Base-by-base conservation (phyloP, 2,329 filamentous ascomycete species). In the Fusarium sp. region DNA sequence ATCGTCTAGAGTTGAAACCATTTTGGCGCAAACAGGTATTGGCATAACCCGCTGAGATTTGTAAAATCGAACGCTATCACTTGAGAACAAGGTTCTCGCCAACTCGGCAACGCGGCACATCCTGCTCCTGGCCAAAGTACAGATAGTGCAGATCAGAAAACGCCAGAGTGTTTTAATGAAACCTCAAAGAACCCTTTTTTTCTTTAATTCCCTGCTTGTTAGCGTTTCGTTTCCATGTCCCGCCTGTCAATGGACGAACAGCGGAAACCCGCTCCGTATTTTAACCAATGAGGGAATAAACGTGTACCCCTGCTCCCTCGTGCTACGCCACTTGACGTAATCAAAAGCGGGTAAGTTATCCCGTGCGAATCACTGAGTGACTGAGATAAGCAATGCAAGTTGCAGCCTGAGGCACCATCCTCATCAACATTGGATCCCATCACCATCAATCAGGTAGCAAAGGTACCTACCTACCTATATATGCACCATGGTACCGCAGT, bases 311-410 rank as follows among this genome's bases (percentile, higher is more conserved):
- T 42, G 54, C 36, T 31, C 47, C 23, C 39, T 53, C 41, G 49
- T 65, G 53, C 63, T 47, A 53, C 63, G 65, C 65, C 65, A 65
- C 63, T 65, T 59, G 65, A 68, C 53, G 53, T 54, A 64, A 65
- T 53, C 15, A 45, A 53, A 53, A 50, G 60, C 17, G 45, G 49
- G 23, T 37, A 54, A 38, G 46, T 31, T 46, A n/a, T 29, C 9
- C 27, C 43, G n/a, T 43, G 38, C 27, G 25, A n/a, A n/a, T 14
- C 31, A 32, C 5, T 32, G 13, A 32, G 31, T 14, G 14, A 32
- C 5, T 32, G 13, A 32, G 31, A 32, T 32, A 32, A 32, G 31
- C 31, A n/a, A 32, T 4, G 14, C n/a, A 8, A n/a, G 31, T 31
- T 4, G 27, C 15, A 32, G 56, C 56, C 57, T 61, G 44, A 61